Base-by-base conservation (phyloP, 2,329 filamentous ascomycete species). In the Exutisphaerella laricina region DNA sequence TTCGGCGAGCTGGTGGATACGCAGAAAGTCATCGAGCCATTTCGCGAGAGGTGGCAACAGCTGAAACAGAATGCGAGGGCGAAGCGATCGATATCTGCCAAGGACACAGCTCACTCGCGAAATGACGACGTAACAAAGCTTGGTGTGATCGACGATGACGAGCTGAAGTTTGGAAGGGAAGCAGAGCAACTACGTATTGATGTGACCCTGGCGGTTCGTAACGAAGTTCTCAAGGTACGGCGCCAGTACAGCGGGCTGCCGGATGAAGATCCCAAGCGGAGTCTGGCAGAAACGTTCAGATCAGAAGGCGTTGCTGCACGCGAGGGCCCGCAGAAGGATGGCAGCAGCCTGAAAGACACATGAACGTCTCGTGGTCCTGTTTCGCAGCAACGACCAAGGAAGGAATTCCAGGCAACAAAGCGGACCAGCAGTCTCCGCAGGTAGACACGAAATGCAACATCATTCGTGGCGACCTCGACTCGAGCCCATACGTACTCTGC, bases 201-300 rank as follows among this genome's bases (percentile, higher is more conserved):
- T 64, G 87, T 90, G 36, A 88, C 90, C 2, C 74, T 75, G 62
- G 76, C 82, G 46, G 79, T 97, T 23, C 75, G 92, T 36, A 75
- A 84, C 42, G 84, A 94, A 61, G 83, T 98, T 2, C 66, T 90
- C 39, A 86, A 87, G 57, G 74, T 97, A 16, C 76, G 90, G 49
- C 73, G 78, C 51, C 74, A 74, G 32, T 35, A 20, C n/a, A 69
- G 84, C 45, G 89, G 88, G 1, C 79, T 84, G 49, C 77, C 84
- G 1, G 88, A 94, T 46, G 84, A 94, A 54, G 86, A 94, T 55
- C 81, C 85, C 0, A 82, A 84, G 53, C 76, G 81, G 35, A 84
- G 80, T 6, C 67, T 89, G 20, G 87, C 85, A 0, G 85, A 90
- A 65, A 95, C 88, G 1, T 97, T 87, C 83, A 70, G 76, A 25